Conservation (phyloP, 1,284 basidiomycete genomes). For the Leccinum subrobustum region DNA sequence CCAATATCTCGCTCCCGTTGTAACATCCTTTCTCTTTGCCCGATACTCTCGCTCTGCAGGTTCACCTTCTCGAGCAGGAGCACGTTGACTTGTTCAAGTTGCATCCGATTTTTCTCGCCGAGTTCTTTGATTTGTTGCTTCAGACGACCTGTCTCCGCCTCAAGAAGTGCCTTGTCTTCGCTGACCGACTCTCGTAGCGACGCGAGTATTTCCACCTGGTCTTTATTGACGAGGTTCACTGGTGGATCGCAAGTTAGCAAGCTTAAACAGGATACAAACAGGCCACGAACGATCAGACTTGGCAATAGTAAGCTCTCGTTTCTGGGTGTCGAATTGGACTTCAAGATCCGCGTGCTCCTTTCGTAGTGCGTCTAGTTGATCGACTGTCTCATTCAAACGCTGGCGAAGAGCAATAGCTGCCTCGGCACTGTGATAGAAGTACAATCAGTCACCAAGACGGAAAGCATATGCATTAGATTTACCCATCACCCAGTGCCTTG, state of each 20-base stretch:
- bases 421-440: slow-evolving; percentile 57
- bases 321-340: slow-evolving; percentile 64
- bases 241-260: slow-evolving; percentile 5
- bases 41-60: slow-evolving; percentile 84
- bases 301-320: slow-evolving; percentile 76
- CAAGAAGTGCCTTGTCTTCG: slow-evolving; percentile 79
- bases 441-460: slow-evolving; percentile 9
- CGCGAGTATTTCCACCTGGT: slow-evolving; percentile 80
- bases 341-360: slow-evolving; percentile 72
- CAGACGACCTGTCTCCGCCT: slow-evolving; percentile 63
- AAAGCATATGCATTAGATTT: slow-evolving; percentile 24
- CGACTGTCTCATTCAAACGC: slow-evolving; percentile 83
- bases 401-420: slow-evolving; percentile 86
- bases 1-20: slow-evolving; percentile 79
- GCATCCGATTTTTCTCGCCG: slow-evolving; percentile 85
- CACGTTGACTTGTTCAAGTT: slow-evolving; percentile 86
- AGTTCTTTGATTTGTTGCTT: slow-evolving; percentile 72
- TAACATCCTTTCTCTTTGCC: slow-evolving; percentile 80
- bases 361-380: slow-evolving; percentile 74
- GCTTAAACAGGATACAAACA: not conserved
- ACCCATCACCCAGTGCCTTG: slow-evolving; percentile 82
- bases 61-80: slow-evolving; percentile 90
- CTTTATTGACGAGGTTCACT: slow-evolving; percentile 85
- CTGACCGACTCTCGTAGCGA: slow-evolving; percentile 86
- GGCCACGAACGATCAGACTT: slow-evolving; percentile 78